Conservation (phyloP, 2,329 filamentous ascomycete genomes). For the Talaromyces amestolkiae region DNA sequence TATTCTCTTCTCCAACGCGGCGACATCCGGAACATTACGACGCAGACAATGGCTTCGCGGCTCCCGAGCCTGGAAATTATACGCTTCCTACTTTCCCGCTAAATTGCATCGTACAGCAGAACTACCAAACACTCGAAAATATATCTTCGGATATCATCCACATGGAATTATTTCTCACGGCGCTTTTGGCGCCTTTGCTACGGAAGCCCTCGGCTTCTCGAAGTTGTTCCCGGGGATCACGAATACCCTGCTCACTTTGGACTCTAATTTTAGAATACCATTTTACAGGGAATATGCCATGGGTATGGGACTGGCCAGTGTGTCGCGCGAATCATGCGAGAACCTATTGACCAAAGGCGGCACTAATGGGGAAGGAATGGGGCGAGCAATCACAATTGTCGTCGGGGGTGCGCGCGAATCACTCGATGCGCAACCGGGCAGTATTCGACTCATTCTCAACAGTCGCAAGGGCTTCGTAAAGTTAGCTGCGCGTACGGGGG, state of each 20-base stretch:
- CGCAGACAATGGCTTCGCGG: constrained; percentile 73
- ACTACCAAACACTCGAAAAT: constrained; percentile 78
- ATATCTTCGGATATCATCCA: constrained; percentile 95
- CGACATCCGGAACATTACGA: constrained; percentile 70
- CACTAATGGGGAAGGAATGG: constrained; percentile 74
- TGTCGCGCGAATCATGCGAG: constrained; percentile 87
- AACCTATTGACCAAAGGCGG: constrained; percentile 82
- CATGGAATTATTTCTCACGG: constrained; percentile 97
- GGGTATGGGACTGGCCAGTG: constrained; percentile 79
- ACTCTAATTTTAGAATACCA: constrained; percentile 90
- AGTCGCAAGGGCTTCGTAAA: constrained; percentile 91
- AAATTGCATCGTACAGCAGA: constrained; percentile 79
- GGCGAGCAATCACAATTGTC: constrained; percentile 94
- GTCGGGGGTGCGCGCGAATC: constrained; percentile 90
- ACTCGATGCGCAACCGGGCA: constrained; percentile 78
- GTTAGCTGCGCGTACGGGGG: constrained; percentile 85
- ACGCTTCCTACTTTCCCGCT: constrained; percentile 89
- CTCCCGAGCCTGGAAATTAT: constrained; percentile 77
- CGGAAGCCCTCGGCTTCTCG: constrained; percentile 82
- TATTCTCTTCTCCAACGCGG: constrained; percentile 74
- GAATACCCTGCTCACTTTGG: constrained; percentile 89
- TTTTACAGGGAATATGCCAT: constrained; percentile 94
- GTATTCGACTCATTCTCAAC: constrained; percentile 73
- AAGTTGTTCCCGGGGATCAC: constrained; percentile 92
- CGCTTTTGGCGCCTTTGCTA: constrained; percentile 88